phyloP scores from a whole-genome alignment of 2,329 filamentous ascomycete genomes.

The Akanthomyces uredinophilus region DNA sequence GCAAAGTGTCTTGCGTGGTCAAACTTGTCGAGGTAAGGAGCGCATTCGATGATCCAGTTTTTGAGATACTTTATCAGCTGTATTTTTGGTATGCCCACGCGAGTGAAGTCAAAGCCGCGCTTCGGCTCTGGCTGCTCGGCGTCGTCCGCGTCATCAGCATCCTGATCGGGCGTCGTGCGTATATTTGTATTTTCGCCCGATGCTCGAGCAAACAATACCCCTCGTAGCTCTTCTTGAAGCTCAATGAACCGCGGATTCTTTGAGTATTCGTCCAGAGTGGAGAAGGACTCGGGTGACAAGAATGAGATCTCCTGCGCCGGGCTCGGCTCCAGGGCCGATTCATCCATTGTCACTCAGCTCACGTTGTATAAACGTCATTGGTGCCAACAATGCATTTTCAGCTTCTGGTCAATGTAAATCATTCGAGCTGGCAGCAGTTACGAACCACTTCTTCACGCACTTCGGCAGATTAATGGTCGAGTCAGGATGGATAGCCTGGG shows the following conservation, averaged over 20 bases:
- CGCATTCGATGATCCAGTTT: conserved; percentile 48
- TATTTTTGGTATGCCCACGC: conserved; percentile 24
- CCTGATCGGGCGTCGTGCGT: conserved; percentile 24
- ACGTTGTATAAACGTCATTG: neutral
- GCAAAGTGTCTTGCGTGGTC: conserved; percentile 48
- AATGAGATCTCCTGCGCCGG: conserved; percentile 6
- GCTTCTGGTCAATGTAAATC: neutral
- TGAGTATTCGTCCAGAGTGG: conserved; percentile 28
- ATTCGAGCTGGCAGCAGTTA: neutral
- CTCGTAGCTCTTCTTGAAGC: conserved; percentile 39
- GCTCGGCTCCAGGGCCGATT: neutral
- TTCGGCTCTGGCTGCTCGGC: conserved; percentile 15
- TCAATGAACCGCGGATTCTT: conserved; percentile 38
- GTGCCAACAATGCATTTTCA: too few species aligned
- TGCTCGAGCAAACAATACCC: conserved; percentile 34
- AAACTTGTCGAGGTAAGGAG: conserved; percentile 49
- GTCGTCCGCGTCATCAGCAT: neutral
- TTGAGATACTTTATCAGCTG: conserved; percentile 33
- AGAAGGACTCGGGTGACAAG: conserved; percentile 19
- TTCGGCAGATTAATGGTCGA: neutral
- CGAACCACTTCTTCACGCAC: neutral
- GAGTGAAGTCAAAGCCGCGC: conserved; percentile 24
- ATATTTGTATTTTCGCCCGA: conserved; percentile 24
- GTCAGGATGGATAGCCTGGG: conserved; percentile 3
- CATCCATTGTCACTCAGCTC: conserved; percentile 4